Base-by-base conservation (phyloP, 805 yeast species). In the Yamadazyma ubonensis region DNA sequence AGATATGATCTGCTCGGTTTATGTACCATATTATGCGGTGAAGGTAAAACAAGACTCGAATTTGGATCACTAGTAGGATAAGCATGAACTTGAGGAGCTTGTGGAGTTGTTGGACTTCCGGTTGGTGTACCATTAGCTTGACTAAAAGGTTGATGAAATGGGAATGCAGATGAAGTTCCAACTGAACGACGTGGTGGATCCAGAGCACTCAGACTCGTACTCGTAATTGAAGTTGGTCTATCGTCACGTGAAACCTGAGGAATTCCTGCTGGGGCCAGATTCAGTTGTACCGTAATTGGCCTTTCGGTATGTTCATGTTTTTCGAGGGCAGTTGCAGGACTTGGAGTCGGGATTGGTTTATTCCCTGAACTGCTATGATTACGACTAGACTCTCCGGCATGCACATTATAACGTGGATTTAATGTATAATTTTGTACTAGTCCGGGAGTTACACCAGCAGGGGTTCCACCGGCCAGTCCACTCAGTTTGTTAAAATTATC, bases 331-430 rank as follows among this genome's bases (percentile, higher is more conserved):
- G 26, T 23, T 10, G 26, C 26, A 4, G 26, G 26, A 6, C 26
- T 5, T 66, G 65, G 44, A 60, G 68, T 30, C 61, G 54, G 4
- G n/a, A n/a, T n/a, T n/a, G n/a, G 69, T 68, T 43, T 4, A 23
- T 23, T 63, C 68, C 58, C 59, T 68, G n/a, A n/a, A n/a, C n/a
- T n/a, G n/a, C n/a, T n/a, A n/a, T n/a, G n/a, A n/a, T n/a, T n/a
- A n/a, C n/a, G n/a, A n/a, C n/a, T n/a, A n/a, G n/a, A n/a, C n/a
- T 76, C 70, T 23, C 59, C 54, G 43, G 71, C 70, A 32, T 76
- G 58, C n/a, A 33, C 23, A 15, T 59, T 48, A 52, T 58, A 63
- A 37, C 64, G 60, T 0, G 71, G 67, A 36, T 66, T 59, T 30
- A 65, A 44, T 2, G 69, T 61, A 39, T 58, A 60, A 43, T 52